Conservation (phyloP, 192 early-diverging fungal genomes). For the Physocladia obscura region DNA sequence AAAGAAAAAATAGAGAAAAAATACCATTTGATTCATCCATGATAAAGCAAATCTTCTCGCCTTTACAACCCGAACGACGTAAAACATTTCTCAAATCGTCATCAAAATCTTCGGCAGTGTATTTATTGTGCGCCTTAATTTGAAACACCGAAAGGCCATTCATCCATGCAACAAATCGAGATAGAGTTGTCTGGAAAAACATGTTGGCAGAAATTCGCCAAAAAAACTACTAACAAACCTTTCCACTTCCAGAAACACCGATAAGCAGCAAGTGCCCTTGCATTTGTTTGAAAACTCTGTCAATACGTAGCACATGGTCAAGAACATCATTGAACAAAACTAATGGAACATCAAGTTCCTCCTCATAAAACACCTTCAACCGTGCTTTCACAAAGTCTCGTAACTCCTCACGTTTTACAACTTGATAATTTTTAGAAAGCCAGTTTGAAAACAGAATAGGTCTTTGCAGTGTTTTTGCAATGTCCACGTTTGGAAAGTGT, state of each 20-base stretch:
- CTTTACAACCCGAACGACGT: constrained; percentile 89
- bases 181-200: constrained; percentile 73
- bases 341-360: constrained; percentile 95
- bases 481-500: constrained; percentile 86
- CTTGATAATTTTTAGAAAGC: constrained; percentile 89
- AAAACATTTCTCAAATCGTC: constrained; percentile 92
- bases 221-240: constrained; percentile 36
- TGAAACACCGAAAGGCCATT: constrained; percentile 95
- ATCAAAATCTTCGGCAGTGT: constrained; percentile 95
- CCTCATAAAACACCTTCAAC: constrained; percentile 97
- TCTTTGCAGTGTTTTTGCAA: constrained; percentile 67
- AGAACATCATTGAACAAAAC: constrained; percentile 97
- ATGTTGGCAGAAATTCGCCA: neutral
- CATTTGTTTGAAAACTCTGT: constrained; percentile 95
- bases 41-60: constrained; percentile 97
- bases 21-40: constrained; percentile 91
- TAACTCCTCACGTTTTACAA: constrained; percentile 84
- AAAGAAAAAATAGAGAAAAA: too few species aligned
- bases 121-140: constrained; percentile 97
- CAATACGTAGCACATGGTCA: constrained; percentile 96
- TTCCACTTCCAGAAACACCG: constrained; percentile 95
- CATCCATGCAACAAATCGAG: constrained; percentile 99
- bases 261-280: constrained; percentile 98
- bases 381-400: constrained; percentile 91
- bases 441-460: constrained; percentile 98